Percentiles rank a stretch among this genome's conserved stretches.
These are phyloP conservation scores for Plasmodium chabaudi DNA, from an alignment of 169 alveolate genomes.

Conservation along the genomic window DNA sequence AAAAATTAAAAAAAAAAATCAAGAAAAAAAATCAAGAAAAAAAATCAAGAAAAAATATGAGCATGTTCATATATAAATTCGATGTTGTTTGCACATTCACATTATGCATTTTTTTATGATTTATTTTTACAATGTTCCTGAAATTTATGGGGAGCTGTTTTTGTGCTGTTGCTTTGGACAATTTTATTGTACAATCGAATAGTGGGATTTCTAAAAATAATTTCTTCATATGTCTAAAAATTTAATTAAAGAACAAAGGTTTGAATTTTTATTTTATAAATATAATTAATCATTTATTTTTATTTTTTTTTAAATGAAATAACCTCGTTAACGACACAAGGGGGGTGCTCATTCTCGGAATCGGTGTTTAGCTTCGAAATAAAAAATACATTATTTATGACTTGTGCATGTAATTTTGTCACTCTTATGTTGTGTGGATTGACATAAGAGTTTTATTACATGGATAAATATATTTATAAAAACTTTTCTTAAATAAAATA, in stretches of 20 bases:
- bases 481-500: not conserved
- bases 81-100: not conserved
- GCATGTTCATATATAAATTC: not conserved
- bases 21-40: not conserved
- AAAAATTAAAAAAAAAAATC: not conserved
- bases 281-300: too few relatives aligned
- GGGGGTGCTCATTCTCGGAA: conserved; percentile 9
- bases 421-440: too few relatives aligned
- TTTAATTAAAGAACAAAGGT: not conserved
- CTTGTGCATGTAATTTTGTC: not conserved
- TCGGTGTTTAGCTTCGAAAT: conserved; percentile 43
- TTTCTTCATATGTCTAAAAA: conserved; percentile 82
- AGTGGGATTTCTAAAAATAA: conserved; percentile 84
- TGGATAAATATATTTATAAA: not conserved
- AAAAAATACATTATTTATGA: not conserved
- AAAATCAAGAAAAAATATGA: not conserved
- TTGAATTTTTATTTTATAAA: too few relatives aligned
- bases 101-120: conserved; percentile 8
- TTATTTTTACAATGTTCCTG: conserved; percentile 82
- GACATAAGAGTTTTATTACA: too few relatives aligned
- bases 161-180: conserved; percentile 77
- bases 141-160: conserved; percentile 80
- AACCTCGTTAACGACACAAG: conserved; percentile 75
- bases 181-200: conserved; percentile 80
- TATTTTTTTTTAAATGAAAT: not conserved